These are phyloP conservation scores for Penicillium paxilli DNA, from an alignment of 495 filamentous ascomycete genomes.

Conservation along the genomic window DNA sequence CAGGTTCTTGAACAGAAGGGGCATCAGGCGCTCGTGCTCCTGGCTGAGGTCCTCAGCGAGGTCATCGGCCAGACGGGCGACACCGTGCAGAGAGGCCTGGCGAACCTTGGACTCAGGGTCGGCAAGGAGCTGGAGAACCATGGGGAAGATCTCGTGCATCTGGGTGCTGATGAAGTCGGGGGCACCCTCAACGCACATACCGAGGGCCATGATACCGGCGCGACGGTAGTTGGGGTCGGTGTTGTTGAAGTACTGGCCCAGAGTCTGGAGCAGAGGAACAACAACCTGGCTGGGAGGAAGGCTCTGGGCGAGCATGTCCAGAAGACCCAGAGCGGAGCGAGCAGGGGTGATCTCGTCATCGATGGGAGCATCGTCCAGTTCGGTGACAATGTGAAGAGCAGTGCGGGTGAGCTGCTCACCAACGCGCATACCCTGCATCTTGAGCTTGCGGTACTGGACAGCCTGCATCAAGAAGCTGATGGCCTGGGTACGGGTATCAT, in stretches of 20 bases:
- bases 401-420: conserved; percentile 84
- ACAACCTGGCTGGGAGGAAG: conserved; percentile 93
- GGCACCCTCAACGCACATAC: conserved; percentile 93
- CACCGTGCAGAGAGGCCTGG: conserved; percentile 79
- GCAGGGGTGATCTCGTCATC: conserved; percentile 92
- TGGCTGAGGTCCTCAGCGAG: conserved; percentile 83
- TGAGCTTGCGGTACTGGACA: conserved; percentile 88
- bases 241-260: conserved; percentile 76
- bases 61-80: conserved; percentile 89
- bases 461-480: conserved; percentile 92
- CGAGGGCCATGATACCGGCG: conserved; percentile 87
- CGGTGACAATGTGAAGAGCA: conserved; percentile 82
- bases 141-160: conserved; percentile 79
- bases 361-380: conserved; percentile 70
- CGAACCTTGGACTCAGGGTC: conserved; percentile 81
- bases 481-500: conserved; percentile 85
- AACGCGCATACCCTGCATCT: conserved; percentile 83
- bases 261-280: conserved; percentile 82
- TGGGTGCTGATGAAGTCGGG: conserved; percentile 95
- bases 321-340: conserved; percentile 78
- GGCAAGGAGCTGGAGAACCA: conserved; percentile 79
- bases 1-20: conserved; percentile 81
- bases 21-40: conserved; percentile 80
- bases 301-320: conserved; percentile 84
- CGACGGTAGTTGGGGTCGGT: conserved; percentile 74